phyloP scores from a whole-genome alignment of 2,329 filamentous ascomycete species.

The Akanthomyces lecanii region DNA sequence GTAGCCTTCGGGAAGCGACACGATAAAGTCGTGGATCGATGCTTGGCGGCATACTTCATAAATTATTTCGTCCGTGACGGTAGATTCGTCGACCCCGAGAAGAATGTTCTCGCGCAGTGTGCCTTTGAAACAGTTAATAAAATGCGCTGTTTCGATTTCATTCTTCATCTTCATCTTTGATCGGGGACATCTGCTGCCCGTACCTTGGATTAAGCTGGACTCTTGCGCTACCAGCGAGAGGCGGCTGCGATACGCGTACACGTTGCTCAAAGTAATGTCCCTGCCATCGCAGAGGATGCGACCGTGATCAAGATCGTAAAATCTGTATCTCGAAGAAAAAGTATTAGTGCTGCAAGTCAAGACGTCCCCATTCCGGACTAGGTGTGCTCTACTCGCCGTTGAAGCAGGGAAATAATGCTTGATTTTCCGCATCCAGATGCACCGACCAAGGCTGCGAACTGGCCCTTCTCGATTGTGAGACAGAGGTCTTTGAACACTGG shows the following conservation, averaged over 20 bases:
- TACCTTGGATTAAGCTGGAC: constrained; percentile 64
- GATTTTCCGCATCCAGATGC: constrained; percentile 69
- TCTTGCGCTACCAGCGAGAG: constrained; percentile 73
- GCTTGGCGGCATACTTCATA: constrained; percentile 56
- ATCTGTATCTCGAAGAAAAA: constrained; percentile 34
- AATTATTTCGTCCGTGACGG: constrained; percentile 48
- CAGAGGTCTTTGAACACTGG: constrained; percentile 58
- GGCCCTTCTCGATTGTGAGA: constrained; percentile 61
- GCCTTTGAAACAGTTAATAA: constrained; percentile 26
- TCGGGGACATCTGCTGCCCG: constrained; percentile 5
- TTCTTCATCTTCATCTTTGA: too few relatives aligned
- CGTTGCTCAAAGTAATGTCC: constrained; percentile 54
- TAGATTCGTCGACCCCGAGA: constrained; percentile 55
- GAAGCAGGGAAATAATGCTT: constrained; percentile 61
- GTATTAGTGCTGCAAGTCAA: not conserved
- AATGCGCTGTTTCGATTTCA: too few relatives aligned
- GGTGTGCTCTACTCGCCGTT: constrained; percentile 32
- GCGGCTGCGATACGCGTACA: constrained; percentile 58
- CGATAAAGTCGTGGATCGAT: constrained; percentile 67
- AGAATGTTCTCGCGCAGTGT: constrained; percentile 67
- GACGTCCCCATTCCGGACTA: too few relatives aligned
- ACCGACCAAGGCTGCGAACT: constrained; percentile 67
- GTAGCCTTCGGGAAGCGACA: constrained; percentile 63
- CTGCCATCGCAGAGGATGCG: constrained; percentile 59
- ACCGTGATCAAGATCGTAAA: constrained; percentile 65